These are phyloP conservation scores for Daldinia childiae DNA, from an alignment of 495 filamentous ascomycete genomes.

Conservation along the genomic window DNA sequence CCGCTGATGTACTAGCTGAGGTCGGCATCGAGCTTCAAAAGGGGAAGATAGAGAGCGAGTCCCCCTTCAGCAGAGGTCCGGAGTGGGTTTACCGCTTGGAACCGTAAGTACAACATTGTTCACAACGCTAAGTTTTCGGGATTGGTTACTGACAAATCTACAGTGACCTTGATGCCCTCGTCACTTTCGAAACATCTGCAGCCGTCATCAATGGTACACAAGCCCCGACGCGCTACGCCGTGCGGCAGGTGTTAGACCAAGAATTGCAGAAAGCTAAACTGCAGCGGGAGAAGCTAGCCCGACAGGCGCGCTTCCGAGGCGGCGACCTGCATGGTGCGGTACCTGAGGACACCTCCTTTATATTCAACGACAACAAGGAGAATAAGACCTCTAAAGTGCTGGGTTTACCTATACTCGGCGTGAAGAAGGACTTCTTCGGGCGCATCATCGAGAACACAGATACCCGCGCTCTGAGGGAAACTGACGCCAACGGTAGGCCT, in stretches of 20 bases:
- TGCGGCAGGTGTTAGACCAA: slow-evolving; percentile 90
- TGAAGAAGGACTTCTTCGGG: slow-evolving; percentile 93
- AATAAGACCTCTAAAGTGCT: slow-evolving; percentile 37
- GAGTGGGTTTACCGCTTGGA: slow-evolving; percentile 94
- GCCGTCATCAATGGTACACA: slow-evolving; percentile 57
- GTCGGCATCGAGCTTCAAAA: slow-evolving; percentile 84
- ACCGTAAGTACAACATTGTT: slow-evolving; percentile 67
- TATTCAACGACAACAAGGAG: slow-evolving; percentile 57
- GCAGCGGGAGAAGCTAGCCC: slow-evolving; percentile 65
- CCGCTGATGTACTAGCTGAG: slow-evolving; percentile 80
- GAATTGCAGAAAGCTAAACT: slow-evolving; percentile 78
- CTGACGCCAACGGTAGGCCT: slow-evolving; percentile 51
- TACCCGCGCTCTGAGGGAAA: slow-evolving; percentile 50
- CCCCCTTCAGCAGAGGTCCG: slow-evolving; percentile 59
- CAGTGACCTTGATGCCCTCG: slow-evolving; percentile 70
- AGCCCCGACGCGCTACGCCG: slow-evolving; percentile 82
- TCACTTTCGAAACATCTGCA: slow-evolving; percentile 67
- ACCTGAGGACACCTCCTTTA: slow-evolving; percentile 40
- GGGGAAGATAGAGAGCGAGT: slow-evolving; percentile 74
- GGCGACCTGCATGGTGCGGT: slow-evolving; percentile 45
- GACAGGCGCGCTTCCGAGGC: slow-evolving; percentile 63
- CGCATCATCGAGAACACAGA: slow-evolving; percentile 66
- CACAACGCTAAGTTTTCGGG: neutral
- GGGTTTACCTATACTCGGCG: slow-evolving; percentile 48
- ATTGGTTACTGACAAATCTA: slow-evolving; percentile 5